Evolutionary conservation across 2,329 filamentous ascomycete species (phyloP), one percentile per base, ranked within the genome.

Genomic region (Botrytis sinoallii): DNA sequence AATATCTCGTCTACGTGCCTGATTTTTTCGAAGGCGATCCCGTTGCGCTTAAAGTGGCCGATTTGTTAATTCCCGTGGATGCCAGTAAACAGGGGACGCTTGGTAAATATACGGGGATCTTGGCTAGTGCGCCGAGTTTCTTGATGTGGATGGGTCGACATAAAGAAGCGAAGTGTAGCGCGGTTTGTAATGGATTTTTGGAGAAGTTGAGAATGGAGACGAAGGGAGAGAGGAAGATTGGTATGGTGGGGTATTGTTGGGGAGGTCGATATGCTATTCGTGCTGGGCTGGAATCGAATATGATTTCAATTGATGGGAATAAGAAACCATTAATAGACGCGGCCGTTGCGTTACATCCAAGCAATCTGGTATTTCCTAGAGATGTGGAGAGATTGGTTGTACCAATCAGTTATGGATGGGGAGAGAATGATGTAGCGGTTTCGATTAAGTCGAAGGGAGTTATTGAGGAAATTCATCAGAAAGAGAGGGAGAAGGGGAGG

Each of bases 181-280:
- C 81, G 64, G 73, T 79, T 4, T 83, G 82, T 75, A 79, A 80
- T 61, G 81, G 20, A 29, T 67, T 67, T 12, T 35, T 52, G 8
- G 64, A 32, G n/a, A 32, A 46, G n/a, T 35, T 65, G 18, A 46
- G 63, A 3, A 6, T 42, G 18, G 63, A 46, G 63, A 65, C 63
- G n/a, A 29, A 22, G 18, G 42, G 63, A 20, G 75, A 48, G 35
- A 75, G 76, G 63, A 84, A 83, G 77, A 81, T 82, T 71, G 79
- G 81, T 18, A 81, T 82, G 75, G 79, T 80, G 73, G 77, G 83
- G 72, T 76, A 83, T 71, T 84, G 82, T 76, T 84, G 82, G 82
- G 82, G 82, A 32, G 82, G 83, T 22, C 77, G 74, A 66, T 82
- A 82, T 75, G 80, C 80, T 4, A 77, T 82, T 64, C 80, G 79